phyloP scores from a whole-genome alignment of 495 filamentous ascomycete genomes.

The Penicillium psychrofluorescens region DNA sequence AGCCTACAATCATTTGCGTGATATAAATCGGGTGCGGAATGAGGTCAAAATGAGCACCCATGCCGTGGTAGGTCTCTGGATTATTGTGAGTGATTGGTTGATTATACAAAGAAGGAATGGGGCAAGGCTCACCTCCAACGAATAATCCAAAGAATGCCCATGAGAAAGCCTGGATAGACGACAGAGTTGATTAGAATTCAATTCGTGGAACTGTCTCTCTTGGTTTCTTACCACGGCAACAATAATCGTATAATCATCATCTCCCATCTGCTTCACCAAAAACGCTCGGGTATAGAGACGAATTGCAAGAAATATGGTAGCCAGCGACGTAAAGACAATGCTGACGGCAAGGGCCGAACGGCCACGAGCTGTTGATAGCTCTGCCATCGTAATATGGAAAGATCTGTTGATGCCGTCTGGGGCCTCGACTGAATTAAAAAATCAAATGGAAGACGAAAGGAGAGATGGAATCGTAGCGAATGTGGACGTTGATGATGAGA shows the following conservation, averaged over 20 bases:
- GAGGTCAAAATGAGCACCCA: slow-evolving; percentile 24
- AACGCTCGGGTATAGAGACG: slow-evolving; percentile 47
- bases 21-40: slow-evolving; percentile 15
- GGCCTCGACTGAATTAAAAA: no score
- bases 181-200: background rate
- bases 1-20: slow-evolving; percentile 26
- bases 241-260: slow-evolving; percentile 38
- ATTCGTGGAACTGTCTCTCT: background rate
- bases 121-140: slow-evolving; percentile 17
- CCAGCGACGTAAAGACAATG: slow-evolving; percentile 23
- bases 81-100: slow-evolving; percentile 3
- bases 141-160: slow-evolving; percentile 29
- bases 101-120: background rate
- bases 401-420: background rate
- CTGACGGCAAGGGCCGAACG: slow-evolving; percentile 22
- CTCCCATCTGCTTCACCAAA: slow-evolving; percentile 51
- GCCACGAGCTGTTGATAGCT: slow-evolving; percentile 21
- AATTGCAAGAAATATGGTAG: slow-evolving; percentile 18
- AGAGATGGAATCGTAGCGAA: no score
- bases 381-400: slow-evolving; percentile 20
- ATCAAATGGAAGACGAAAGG: no score
- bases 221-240: slow-evolving; percentile 17
- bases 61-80: slow-evolving; percentile 26
- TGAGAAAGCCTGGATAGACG: slow-evolving; percentile 18
- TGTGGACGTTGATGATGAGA: no score